Percentiles rank a stretch among this genome's conserved stretches.
Evolutionary conservation across 2,329 filamentous ascomycete species (phyloP).

Genomic region (Aureobasidium vineae): DNA sequence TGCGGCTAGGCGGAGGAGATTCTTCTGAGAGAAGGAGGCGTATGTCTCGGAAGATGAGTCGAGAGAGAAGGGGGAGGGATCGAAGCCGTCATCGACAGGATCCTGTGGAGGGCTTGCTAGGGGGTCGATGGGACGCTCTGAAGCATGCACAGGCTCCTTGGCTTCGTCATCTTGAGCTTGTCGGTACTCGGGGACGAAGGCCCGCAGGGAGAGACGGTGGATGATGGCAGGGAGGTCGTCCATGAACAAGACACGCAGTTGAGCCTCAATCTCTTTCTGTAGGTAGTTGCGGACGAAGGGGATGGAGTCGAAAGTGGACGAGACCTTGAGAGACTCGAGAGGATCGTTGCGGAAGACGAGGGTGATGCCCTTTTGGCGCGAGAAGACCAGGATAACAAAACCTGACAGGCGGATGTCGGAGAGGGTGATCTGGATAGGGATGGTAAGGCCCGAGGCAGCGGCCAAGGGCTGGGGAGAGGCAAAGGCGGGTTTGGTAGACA

Average conservation of each 20-base stretch:
- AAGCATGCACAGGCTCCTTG: slow-evolving; percentile 46
- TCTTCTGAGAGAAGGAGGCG: slow-evolving; percentile 93
- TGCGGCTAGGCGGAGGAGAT: slow-evolving; percentile 75
- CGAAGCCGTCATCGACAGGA: slow-evolving; percentile 72
- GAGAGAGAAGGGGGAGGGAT: slow-evolving; percentile 68
- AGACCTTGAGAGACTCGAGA: slow-evolving; percentile 95
- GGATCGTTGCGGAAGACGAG: slow-evolving; percentile 98
- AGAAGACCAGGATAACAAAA: slow-evolving; percentile 97
- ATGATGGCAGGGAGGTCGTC: slow-evolving; percentile 96
- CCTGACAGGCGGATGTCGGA: slow-evolving; percentile 95
- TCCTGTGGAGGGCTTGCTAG: slow-evolving; percentile 53
- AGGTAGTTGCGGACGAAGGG: slow-evolving; percentile 97
- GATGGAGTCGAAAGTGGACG: slow-evolving; percentile 97
- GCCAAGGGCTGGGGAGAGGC: slow-evolving; percentile 90
- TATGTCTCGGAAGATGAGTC: slow-evolving; percentile 79
- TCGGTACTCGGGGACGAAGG: slow-evolving; percentile 87
- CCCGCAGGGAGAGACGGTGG: slow-evolving; percentile 79
- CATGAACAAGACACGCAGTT: slow-evolving; percentile 93
- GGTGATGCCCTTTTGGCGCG: slow-evolving; percentile 93
- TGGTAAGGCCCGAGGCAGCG: slow-evolving; percentile 87
- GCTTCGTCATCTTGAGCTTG: slow-evolving; percentile 57
- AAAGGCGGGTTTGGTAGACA: slow-evolving; percentile 84
- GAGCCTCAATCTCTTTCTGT: slow-evolving; percentile 91
- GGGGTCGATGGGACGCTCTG: slow-evolving; percentile 35
- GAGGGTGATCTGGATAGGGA: slow-evolving; percentile 93